Conservation (phyloP, 2,329 filamentous ascomycete species). For the Fusarium sp. region DNA sequence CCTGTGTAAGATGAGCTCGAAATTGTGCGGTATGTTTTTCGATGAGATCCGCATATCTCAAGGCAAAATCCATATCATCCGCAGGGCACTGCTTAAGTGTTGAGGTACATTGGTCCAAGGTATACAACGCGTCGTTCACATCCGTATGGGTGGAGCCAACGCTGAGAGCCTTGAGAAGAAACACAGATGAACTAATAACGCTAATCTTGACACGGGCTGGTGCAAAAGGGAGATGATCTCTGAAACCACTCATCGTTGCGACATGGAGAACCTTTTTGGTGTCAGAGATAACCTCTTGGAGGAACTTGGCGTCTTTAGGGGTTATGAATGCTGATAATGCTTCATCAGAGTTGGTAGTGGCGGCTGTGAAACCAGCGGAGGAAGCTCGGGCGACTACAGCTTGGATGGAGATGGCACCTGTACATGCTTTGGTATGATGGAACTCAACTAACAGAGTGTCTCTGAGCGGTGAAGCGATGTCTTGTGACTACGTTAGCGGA, state of each 20-base stretch:
- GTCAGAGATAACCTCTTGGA: slow-evolving; percentile 33
- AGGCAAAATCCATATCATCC: slow-evolving; percentile 40
- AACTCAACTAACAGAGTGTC: slow-evolving; percentile 29
- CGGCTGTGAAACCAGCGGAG: not conserved
- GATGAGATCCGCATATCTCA: slow-evolving; percentile 36
- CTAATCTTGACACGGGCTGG: slow-evolving; percentile 28
- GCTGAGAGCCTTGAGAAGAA: slow-evolving; percentile 36
- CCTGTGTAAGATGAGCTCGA: slow-evolving; percentile 8
- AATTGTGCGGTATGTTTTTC: slow-evolving; percentile 35
- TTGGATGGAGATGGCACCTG: slow-evolving; percentile 32
- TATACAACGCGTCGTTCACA: slow-evolving; percentile 12
- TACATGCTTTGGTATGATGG: slow-evolving; percentile 35
- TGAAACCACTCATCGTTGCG: slow-evolving; percentile 26
- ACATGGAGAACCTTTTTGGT: slow-evolving; percentile 24
- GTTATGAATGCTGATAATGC: slow-evolving; percentile 24
- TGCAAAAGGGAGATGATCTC: slow-evolving; percentile 20
- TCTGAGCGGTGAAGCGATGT: not conserved
- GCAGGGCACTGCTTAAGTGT: slow-evolving; percentile 16
- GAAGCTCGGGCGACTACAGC: slow-evolving; percentile 32
- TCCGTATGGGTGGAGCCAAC: slow-evolving; percentile 25
- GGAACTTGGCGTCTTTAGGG: slow-evolving; percentile 22
- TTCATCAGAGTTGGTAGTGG: slow-evolving; percentile 7
- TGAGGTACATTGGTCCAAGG: slow-evolving; percentile 27
- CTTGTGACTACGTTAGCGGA: not conserved
- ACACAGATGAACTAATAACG: slow-evolving; percentile 37